Evolutionary conservation across 495 filamentous ascomycete genomes (phyloP).

Genomic region (Tetracladium setigerum): DNA sequence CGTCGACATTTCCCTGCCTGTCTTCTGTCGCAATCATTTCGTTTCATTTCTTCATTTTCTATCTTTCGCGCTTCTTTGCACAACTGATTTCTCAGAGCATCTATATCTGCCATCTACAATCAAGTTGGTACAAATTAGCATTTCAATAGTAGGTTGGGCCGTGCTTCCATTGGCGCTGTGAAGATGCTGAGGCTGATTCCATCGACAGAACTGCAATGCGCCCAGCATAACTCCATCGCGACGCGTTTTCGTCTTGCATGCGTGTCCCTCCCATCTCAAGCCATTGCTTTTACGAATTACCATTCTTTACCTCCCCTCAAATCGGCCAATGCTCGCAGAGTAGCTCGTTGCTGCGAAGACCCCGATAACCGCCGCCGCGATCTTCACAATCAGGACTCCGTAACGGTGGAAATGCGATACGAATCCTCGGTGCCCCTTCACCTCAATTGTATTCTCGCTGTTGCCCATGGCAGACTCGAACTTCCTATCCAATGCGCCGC

Average conservation of each 20-base stretch:
- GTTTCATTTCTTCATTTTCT: too few species aligned
- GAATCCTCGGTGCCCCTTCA: slow-evolving; percentile 3
- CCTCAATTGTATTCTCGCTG: slow-evolving; percentile 2
- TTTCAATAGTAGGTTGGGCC: too few species aligned
- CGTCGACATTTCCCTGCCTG: too few species aligned
- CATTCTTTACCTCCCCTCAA: background rate
- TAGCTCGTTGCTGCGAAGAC: background rate
- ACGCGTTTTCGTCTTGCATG: slow-evolving; percentile 8
- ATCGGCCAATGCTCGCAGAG: slow-evolving; percentile 5
- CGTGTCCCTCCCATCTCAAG: background rate
- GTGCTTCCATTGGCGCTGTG: too few species aligned
- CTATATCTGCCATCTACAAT: too few species aligned
- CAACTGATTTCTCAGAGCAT: too few species aligned
- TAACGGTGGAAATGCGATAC: slow-evolving; percentile 12
- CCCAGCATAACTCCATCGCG: slow-evolving; percentile 14
- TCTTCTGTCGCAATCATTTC: too few species aligned
- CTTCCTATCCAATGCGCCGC: slow-evolving; percentile 35
- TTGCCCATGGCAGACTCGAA: slow-evolving; percentile 42
- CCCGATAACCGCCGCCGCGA: slow-evolving; percentile 16
- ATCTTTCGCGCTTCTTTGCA: too few species aligned
- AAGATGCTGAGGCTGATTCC: slow-evolving; percentile 4
- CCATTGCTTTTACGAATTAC: background rate
- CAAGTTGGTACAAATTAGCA: too few species aligned
- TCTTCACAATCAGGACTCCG: background rate
- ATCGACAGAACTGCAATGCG: slow-evolving; percentile 16